Evolutionary conservation across 208 protist genomes (phyloP).

Genomic region (Histomonas meleagridis): DNA sequence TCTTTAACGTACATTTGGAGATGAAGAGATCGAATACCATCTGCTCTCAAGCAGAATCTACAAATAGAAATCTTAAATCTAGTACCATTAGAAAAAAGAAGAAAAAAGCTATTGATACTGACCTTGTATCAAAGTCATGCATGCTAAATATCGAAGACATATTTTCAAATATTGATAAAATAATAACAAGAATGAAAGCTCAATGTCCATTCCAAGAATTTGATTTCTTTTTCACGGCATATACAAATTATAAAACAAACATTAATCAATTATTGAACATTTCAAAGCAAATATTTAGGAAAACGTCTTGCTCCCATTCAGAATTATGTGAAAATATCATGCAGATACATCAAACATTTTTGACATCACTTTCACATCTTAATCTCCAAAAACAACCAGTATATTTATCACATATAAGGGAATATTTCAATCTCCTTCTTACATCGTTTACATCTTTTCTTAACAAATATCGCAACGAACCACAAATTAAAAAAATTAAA

Average conservation of each 20-base stretch:
- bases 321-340: neutral
- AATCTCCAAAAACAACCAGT: neutral
- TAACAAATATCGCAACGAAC: neutral
- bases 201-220: neutral
- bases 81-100: too few species aligned
- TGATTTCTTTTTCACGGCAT: neutral
- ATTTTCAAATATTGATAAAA: neutral
- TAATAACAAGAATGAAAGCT: neutral
- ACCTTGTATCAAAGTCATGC: too few species aligned
- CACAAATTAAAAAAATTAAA: neutral
- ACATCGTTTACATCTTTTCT: neutral
- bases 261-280: neutral
- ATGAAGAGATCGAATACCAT: too few species aligned
- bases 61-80: too few species aligned
- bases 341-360: neutral
- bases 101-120: too few species aligned
- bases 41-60: too few species aligned
- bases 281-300: neutral
- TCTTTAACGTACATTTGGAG: too few species aligned
- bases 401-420: neutral
- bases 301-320: neutral
- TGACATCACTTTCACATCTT: neutral
- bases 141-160: too few species aligned
- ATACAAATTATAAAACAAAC: neutral
- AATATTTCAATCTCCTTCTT: neutral